Evolutionary conservation across 441 rosid species (phyloP).

Genomic region (Bocquillonia castaneifolia): DNA sequence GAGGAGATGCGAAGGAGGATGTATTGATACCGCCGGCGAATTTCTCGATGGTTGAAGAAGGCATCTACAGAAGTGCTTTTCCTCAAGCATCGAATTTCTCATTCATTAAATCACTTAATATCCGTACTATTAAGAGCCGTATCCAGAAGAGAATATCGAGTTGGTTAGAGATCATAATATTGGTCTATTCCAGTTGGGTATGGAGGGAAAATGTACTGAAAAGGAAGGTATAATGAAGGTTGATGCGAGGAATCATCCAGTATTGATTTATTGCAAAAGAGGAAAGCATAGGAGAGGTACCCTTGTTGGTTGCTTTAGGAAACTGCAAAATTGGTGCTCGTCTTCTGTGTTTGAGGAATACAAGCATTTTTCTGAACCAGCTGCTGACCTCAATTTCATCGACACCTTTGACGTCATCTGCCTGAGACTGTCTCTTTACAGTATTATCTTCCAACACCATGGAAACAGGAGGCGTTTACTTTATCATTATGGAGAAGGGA

Average conservation of each 20-base stretch:
- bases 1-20: slow-evolving; percentile 24
- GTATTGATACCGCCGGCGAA: slow-evolving; percentile 49
- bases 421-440: slow-evolving; percentile 59
- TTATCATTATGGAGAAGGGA: slow-evolving; percentile 56
- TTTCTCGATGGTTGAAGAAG: slow-evolving; percentile 80
- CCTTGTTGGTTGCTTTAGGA: slow-evolving; percentile 88
- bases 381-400: slow-evolving; percentile 53
- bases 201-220: slow-evolving; percentile 68
- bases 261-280: slow-evolving; percentile 84
- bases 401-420: slow-evolving; percentile 49
- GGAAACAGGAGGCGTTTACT: slow-evolving; percentile 77
- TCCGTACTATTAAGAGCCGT: slow-evolving; percentile 76
- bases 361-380: slow-evolving; percentile 56
- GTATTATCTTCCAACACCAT: slow-evolving; percentile 72
- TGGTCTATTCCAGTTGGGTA: slow-evolving; percentile 71
- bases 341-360: slow-evolving; percentile 77
- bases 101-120: slow-evolving; percentile 60
- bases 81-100: slow-evolving; percentile 57
- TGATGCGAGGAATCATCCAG: slow-evolving; percentile 87
- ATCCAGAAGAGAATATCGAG: slow-evolving; percentile 67
- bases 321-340: slow-evolving; percentile 81
- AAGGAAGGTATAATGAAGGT: slow-evolving; percentile 55
- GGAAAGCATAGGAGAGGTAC: slow-evolving; percentile 97
- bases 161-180: slow-evolving; percentile 55
- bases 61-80: slow-evolving; percentile 65